Evolutionary conservation across 306 rosid genomes (phyloP), one percentile per base, ranked within the genome.

Genomic region (Begonia masoniana): DNA sequence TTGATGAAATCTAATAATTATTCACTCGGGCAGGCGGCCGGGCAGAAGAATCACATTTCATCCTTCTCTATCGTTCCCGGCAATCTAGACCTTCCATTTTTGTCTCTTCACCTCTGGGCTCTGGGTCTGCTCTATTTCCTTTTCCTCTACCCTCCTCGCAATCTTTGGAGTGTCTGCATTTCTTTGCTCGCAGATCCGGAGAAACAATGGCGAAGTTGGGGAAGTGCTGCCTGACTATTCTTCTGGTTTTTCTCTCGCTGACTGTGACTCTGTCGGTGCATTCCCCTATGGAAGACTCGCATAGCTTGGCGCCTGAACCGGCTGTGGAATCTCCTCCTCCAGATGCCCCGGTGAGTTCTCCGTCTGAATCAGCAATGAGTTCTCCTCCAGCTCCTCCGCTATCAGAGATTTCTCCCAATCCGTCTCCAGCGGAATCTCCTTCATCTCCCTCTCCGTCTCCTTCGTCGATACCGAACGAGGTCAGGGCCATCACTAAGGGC

Each of bases 351-450:
- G 13, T 77, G 2, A 64, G 67, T 45, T 8, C 78, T n/a, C 76
- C 73, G 12, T 11, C 6, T 1, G 46, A 23, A 36, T 62, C 65
- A 2, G 66, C 51, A 19, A 51, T 56, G 7, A 41, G 36, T 17
- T 60, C 78, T 1, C 58, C 83, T 62, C 79, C 77, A 10, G 62
- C 68, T 10, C 80, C 73, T 10, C 71, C 76, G 2, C 62, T 56
- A 4, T 62, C 73, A 54, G 46, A 43, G 48, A 59, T 50, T 57
- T 41, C 73, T 36, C 76, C 76, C 1, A 24, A 54, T 15, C 50
- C 58, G 1, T 41, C 68, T 10, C 68, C 63, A 2, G 6, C 57
- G 16, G 9, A 13, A 13, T 53, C 51, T 45, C 1, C 42, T 45
- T 76, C 71, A 1, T 23, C 55, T 21, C 68, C 76, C 0, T 11